phyloP scores from a whole-genome alignment of 208 protist species.

The Jaenimonas drosophilae region DNA sequence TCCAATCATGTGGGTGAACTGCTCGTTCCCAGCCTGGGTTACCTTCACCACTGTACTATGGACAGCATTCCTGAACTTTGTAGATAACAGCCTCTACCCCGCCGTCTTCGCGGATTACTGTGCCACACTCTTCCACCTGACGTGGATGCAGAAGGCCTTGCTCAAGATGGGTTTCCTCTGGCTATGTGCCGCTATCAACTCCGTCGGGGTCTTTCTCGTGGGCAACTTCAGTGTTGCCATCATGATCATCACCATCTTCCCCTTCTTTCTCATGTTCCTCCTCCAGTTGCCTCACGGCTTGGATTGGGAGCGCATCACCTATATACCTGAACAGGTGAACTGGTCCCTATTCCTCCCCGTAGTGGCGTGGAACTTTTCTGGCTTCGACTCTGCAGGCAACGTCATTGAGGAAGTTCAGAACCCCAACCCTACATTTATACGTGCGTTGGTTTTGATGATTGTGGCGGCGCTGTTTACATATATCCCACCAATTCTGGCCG shows the following conservation, averaged over 20 bases:
- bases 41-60: conserved; percentile 79
- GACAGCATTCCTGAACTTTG: conserved; percentile 75
- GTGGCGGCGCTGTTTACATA: conserved; percentile 64
- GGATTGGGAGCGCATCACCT: conserved; percentile 60
- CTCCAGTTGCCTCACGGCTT: conserved; percentile 72
- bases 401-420: conserved; percentile 86
- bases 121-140: conserved; percentile 53
- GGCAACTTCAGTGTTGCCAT: conserved; percentile 68
- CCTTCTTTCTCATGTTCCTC: conserved; percentile 85
- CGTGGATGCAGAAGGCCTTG: conserved; percentile 26
- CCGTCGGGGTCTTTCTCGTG: conserved; percentile 63
- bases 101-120: conserved; percentile 82
- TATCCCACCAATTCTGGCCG: conserved; percentile 78
- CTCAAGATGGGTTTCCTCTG: conserved; percentile 63
- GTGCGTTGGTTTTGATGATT: conserved; percentile 79
- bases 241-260: conserved; percentile 77
- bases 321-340: conserved; percentile 61
- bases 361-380: conserved; percentile 87
- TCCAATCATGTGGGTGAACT: conserved; percentile 89
- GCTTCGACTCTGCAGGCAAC: conserved; percentile 85
- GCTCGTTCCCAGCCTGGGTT: conserved; percentile 70
- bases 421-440: conserved; percentile 71
- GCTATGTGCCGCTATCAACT: conserved; percentile 66
- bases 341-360: conserved; percentile 83
- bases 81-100: conserved; percentile 87